phyloP scores from a whole-genome alignment of 1,139 yeast genomes.

The Petasospora fabianii region DNA sequence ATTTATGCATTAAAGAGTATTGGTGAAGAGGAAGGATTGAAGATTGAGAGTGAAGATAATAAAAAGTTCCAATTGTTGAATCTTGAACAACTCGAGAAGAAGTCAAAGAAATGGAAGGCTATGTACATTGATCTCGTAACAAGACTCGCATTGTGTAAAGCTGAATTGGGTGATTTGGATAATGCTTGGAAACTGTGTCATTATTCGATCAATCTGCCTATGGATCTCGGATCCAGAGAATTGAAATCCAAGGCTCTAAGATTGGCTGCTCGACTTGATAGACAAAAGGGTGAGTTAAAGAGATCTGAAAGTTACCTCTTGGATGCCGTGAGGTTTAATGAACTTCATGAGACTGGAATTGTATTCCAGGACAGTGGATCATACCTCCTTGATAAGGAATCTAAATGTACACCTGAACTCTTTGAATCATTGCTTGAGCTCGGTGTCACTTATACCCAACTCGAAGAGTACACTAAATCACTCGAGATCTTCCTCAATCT shows the following conservation, averaged over 20 bases:
- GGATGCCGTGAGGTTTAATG: constrained; percentile 38
- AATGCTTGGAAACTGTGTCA: constrained; percentile 32
- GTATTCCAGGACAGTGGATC: constrained; percentile 20
- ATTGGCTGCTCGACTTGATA: constrained; percentile 24
- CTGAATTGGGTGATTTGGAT: constrained; percentile 24
- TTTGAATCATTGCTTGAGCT: constrained; percentile 27
- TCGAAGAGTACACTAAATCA: constrained; percentile 26
- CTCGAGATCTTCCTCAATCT: constrained; percentile 31
- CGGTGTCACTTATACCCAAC: constrained; percentile 29
- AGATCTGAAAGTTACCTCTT: constrained; percentile 37
- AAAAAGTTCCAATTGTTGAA: constrained; percentile 27
- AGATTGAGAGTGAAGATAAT: constrained; percentile 17
- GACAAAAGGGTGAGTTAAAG: constrained; percentile 20
- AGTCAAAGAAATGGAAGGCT: constrained; percentile 31
- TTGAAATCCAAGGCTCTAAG: constrained; percentile 29
- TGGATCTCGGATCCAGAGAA: constrained; percentile 28
- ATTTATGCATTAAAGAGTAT: constrained; percentile 26
- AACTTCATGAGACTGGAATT: constrained; percentile 23
- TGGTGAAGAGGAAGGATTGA: constrained; percentile 22
- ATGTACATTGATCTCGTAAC: constrained; percentile 37
- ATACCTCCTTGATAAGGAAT: constrained; percentile 17
- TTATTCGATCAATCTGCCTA: constrained; percentile 28
- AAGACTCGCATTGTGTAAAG: constrained; percentile 33
- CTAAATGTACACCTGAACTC: constrained; percentile 19
- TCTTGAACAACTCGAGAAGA: constrained; percentile 16